Base-by-base conservation (phyloP, 106 monocot genomes). In the Allium fistulosum region DNA sequence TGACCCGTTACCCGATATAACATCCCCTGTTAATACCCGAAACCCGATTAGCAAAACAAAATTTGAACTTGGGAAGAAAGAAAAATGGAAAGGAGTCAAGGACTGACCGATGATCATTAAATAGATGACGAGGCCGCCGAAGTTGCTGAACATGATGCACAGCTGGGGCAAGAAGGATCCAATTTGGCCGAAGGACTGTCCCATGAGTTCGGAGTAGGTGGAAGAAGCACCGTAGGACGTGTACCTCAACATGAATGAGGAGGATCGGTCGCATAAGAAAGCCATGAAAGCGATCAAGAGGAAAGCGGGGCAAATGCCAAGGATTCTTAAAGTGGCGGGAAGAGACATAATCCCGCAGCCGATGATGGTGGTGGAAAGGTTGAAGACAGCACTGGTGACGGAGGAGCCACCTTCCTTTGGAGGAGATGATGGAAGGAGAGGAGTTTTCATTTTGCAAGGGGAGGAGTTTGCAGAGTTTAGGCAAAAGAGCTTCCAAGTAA, bases 171-270 rank as follows among this genome's bases (percentile, higher is more conserved):
- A 73, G 8, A 9, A 48, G 65, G 80, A 61, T 1, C 80, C 84
- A 11, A 11, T 69, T 3, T 47, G 60, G 51, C 84, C 84, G 70
- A 80, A 84, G n/a, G 76, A 73, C 28, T 67, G 73, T 10, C 70
- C 73, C 84, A 80, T 84, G 80, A 80, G 26, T 14, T 65, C 77
- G 18, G 84, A 72, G 59, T 80, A 84, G 14, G 66, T 58, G 8
- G 14, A 48, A 8, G 73, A 59, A 46, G 5, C 56, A 14, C 73
- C 73, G 58, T 48, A 28, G 58, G 48, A 46, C 46, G 84, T 85
- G 86, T 91, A 82, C 17, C 88, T 83, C 59, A 86, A 59, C 50
- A 96, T 85, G 76, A 92, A 88, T 72, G 85, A 88, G 10, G 80
- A 88, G 58, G 95, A 88, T 37, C 69, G 63, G 72, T 88, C 85